Evolutionary conservation across 305 asterid genomes (phyloP).

Genomic region (Caryopteris hybrid): DNA sequence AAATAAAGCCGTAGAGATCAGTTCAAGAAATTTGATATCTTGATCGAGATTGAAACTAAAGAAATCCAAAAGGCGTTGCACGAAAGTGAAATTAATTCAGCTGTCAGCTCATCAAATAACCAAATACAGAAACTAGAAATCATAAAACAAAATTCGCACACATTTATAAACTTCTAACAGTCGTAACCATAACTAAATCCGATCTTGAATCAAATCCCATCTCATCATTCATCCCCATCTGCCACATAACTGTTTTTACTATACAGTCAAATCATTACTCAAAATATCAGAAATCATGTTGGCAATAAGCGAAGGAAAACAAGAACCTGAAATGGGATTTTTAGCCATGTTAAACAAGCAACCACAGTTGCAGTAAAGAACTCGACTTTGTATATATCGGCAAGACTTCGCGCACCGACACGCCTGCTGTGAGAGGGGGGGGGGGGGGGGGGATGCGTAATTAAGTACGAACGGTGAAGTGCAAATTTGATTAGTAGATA

Average conservation of each 20-base stretch:
- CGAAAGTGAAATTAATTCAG: neutral
- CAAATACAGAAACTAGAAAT: neutral
- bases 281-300: neutral
- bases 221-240: neutral
- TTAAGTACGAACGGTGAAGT: neutral
- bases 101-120: neutral
- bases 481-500: neutral
- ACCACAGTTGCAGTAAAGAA: slow-evolving; percentile 7
- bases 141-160: neutral
- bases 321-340: slow-evolving; percentile 49
- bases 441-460: neutral
- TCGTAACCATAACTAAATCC: slow-evolving; percentile 1
- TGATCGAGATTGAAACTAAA: slow-evolving; percentile 20
- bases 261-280: neutral
- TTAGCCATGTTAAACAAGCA: slow-evolving; percentile 40
- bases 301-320: neutral
- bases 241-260: neutral
- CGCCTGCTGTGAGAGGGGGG: neutral
- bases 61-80: slow-evolving; percentile 3
- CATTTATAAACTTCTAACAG: neutral
- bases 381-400: slow-evolving; percentile 21
- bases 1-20: slow-evolving; percentile 7
- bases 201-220: slow-evolving; percentile 20
- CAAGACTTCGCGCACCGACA: slow-evolving; percentile 6
- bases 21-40: slow-evolving; percentile 28